Evolutionary conservation across 257 asterid species (phyloP), one percentile per base, ranked within the genome.

Genomic region (Solanum clarkiae): DNA sequence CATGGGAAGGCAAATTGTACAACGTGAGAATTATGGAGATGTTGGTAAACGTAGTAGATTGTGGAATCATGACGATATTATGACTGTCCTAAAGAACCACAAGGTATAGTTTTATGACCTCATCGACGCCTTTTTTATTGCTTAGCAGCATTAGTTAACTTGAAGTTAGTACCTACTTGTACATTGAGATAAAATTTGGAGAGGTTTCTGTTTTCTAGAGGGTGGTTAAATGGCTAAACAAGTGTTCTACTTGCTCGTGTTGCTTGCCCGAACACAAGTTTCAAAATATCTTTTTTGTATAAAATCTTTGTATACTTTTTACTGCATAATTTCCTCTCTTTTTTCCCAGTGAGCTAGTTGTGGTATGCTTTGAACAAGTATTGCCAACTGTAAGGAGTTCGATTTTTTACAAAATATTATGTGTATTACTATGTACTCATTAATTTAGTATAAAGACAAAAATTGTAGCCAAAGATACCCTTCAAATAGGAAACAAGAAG

Each of bases 1-100:
- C 36, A 88, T 88, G 91, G 91, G 91, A 60, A 74, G 88, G 22
- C 88, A 86, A 60, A 86, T 88, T 18, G 91, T 88, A 56, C 69
- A 47, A 17, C 42, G 49, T 18, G 89, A 86, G 66, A 80, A 42
- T 70, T 22, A 55, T 69, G 71, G 32, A 22, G 85, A 88, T 85
- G 62, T 80, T 74, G 89, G 89, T 72, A 82, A 54, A n/a, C 89
- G 84, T 29, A 88, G 91, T 83, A 86, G 91, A 83, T 69, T 88
- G 15, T 88, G 91, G 91, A 68, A 79, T 49, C 83, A 10, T 75
- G 80, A 45, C 22, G 86, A 88, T 60, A 81, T 82, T 55, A 57
- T 83, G 72, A 45, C 24, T 49, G 84, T 86, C 22, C 83, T 88
- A 84, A 71, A 86, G 26, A 84, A 45, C 53, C 54, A 49, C 22